phyloP scores from a whole-genome alignment of 2,329 filamentous ascomycete species.

The Cladophialophora chaetospira region DNA sequence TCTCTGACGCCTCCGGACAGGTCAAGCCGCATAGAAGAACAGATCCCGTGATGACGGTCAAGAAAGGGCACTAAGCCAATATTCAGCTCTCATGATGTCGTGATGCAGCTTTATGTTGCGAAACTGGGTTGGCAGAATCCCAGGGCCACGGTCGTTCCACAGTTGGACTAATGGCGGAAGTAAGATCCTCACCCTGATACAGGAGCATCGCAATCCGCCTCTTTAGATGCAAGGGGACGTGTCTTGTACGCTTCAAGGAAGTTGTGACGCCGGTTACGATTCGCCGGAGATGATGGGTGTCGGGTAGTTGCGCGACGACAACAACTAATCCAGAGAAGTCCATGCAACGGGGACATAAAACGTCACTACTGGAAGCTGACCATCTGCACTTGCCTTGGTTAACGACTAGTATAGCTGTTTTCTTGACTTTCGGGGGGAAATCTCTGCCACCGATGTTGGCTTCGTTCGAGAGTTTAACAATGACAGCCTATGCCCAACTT shows the following conservation, averaged over 20 bases:
- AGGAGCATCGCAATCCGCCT: too few species aligned
- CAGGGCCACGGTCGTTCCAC: neutral
- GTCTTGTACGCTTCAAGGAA: too few species aligned
- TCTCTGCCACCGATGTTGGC: neutral
- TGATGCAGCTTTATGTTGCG: neutral
- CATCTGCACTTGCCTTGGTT: too few species aligned
- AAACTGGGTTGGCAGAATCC: neutral
- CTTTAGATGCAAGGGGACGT: too few species aligned
- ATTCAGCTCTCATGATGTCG: slow-evolving; percentile 4
- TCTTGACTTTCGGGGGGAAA: neutral
- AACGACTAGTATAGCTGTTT: neutral
- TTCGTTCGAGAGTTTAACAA: neutral
- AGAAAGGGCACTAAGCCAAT: neutral
- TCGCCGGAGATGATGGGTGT: neutral
- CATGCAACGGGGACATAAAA: too few species aligned
- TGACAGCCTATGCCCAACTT: neutral
- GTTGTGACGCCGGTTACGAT: neutral
- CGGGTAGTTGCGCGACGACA: too few species aligned
- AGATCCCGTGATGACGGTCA: slow-evolving; percentile 5
- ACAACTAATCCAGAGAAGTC: too few species aligned
- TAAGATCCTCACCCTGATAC: neutral
- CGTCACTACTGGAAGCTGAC: too few species aligned
- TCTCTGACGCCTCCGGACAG: neutral
- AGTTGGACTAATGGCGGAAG: neutral
- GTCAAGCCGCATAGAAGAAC: neutral